These are phyloP conservation scores for Phytophthora idaei DNA, from an alignment of 352 stramenopile species.

Conservation along the genomic window DNA sequence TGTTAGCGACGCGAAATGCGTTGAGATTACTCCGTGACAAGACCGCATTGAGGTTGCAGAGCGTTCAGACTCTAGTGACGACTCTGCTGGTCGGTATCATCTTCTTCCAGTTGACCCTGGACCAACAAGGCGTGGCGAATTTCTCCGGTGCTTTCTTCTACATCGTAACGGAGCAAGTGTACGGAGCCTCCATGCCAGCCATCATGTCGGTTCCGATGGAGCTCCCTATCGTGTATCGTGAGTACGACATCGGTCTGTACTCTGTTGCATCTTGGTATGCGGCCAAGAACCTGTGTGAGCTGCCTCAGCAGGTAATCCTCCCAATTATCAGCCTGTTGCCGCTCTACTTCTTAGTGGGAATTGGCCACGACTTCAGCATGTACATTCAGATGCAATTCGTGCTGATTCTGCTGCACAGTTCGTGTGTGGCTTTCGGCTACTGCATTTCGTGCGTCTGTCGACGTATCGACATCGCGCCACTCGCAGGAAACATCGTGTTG, in stretches of 20 bases:
- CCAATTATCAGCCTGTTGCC: constrained; percentile 51
- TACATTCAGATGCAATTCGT: constrained; percentile 55
- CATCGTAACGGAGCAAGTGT: constrained; percentile 56
- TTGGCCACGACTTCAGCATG: constrained; percentile 41
- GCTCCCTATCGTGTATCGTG: constrained; percentile 54
- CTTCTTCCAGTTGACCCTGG: constrained; percentile 53
- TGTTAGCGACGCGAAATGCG: constrained; percentile 50
- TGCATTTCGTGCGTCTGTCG: constrained; percentile 50
- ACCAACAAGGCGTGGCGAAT: constrained; percentile 53
- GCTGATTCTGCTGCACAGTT: constrained; percentile 46
- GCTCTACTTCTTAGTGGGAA: constrained; percentile 54
- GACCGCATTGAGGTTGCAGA: constrained; percentile 39
- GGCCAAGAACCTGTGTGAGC: constrained; percentile 63
- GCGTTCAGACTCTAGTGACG: constrained; percentile 47
- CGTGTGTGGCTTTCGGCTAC: constrained; percentile 51
- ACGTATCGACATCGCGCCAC: constrained; percentile 44
- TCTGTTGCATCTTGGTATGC: constrained; percentile 50
- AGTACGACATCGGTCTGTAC: constrained; percentile 57
- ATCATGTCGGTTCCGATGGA: constrained; percentile 56
- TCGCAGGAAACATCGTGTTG: constrained; percentile 43
- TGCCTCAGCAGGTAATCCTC: constrained; percentile 51
- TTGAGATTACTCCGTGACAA: constrained; percentile 52
- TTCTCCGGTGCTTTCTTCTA: constrained; percentile 67
- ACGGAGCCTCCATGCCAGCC: constrained; percentile 43
- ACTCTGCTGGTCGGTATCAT: constrained; percentile 51